Evolutionary conservation across 164 flowering plant genomes (phyloP), one percentile per base, ranked within the genome.

Genomic region (Berberis thunbergii): DNA sequence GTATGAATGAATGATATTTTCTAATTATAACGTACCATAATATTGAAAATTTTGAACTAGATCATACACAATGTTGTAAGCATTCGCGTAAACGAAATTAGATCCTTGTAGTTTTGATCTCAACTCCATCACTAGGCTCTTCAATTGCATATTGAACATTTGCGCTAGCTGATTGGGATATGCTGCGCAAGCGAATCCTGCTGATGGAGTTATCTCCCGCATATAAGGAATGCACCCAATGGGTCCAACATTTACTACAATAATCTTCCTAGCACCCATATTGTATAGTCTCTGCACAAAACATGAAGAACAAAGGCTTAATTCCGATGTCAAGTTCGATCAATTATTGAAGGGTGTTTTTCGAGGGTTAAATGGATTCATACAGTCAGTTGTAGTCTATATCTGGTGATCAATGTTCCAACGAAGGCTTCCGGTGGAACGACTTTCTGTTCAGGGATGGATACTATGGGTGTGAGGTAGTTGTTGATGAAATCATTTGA

Each of bases 401-500:
- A 82, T 80, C 67, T 84, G 42, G 81, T 70, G 54, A 88, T 83
- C 85, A 88, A 61, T 65, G 72, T 3, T 59, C 43, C 85, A 3
- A 83, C 83, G 49, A 86, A 86, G 0, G 42, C 41, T 41, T 80
- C 70, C 0, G 92, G 85, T 11, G 91, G 54, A 0, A 80, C 65
- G 58, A 76, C 9, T n/a, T 62, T 71, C 59, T 70, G 81, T 63
- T 80, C 73, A 4, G 74, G 48, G 1, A 43, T 11, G 6, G 88
- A 80, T 45, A 74, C 1, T 9, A 76, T 64, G 0, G 92, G 92
- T 2, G 79, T 65, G 2, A 87, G 71, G 70, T 86, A 86, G 66
- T 86, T 87, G 67, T 87, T 82, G 72, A 89, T 75, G 77, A 86
- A 87, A 67, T 87, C 94, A 66, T 89, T 89, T 6, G 97, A 78